These are phyloP conservation scores for Didymellaceae sp. DNA, from an alignment of 2,329 filamentous ascomycete species.

Conservation along the genomic window DNA sequence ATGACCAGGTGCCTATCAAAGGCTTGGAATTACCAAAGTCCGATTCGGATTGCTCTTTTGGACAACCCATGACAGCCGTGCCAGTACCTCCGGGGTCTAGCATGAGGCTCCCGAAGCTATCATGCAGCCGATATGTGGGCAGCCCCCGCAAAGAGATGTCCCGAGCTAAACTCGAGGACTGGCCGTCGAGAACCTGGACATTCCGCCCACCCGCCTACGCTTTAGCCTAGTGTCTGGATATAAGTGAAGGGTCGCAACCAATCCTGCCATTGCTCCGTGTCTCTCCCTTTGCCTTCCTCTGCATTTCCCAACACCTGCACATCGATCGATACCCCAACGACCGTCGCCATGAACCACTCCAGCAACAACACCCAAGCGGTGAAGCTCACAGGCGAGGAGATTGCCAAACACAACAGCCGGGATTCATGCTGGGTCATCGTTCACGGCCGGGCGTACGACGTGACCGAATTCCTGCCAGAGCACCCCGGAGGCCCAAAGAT, in stretches of 20 bases:
- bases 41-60: constrained; percentile 24
- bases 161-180: constrained; percentile 35
- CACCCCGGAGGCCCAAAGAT: constrained; percentile 78
- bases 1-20: constrained; percentile 7
- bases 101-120: constrained; percentile 7
- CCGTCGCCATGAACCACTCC: constrained; percentile 52
- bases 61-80: constrained; percentile 8
- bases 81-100: not conserved
- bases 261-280: constrained; percentile 10
- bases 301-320: not conserved
- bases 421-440: constrained; percentile 81
- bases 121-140: constrained; percentile 14
- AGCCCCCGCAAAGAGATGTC: constrained; percentile 35
- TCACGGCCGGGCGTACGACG: constrained; percentile 70
- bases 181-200: constrained; percentile 42
- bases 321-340: constrained; percentile 12
- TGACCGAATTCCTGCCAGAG: constrained; percentile 69
- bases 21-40: constrained; percentile 22
- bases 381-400: constrained; percentile 54
- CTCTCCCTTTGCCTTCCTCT: constrained; percentile 6
- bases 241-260: constrained; percentile 14
- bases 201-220: constrained; percentile 32
- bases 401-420: constrained; percentile 77
- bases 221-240: constrained; percentile 34
- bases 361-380: constrained; percentile 50